phyloP scores from a whole-genome alignment of 1,139 yeast genomes.

The Diutina pseudorugosa region DNA sequence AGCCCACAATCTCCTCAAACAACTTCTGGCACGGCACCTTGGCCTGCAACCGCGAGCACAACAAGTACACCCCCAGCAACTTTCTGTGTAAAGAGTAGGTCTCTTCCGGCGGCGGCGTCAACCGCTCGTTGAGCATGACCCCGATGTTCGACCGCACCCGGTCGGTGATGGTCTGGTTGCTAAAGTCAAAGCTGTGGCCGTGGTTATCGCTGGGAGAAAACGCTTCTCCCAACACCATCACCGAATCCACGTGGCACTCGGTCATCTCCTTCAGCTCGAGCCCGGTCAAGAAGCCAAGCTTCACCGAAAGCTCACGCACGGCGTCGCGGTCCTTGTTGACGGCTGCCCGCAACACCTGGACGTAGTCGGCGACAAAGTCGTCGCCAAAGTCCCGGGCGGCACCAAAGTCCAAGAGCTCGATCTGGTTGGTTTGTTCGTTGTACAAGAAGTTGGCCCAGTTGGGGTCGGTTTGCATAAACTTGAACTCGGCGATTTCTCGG shows the following conservation, averaged over 20 bases:
- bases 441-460: conserved; percentile 97
- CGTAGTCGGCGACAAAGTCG: conserved; percentile 58
- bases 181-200: conserved; percentile 53
- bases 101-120: conserved; percentile 97
- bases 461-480: conserved; percentile 97
- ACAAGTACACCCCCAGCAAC: conserved; percentile 82
- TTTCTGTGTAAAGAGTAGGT: conserved; percentile 92
- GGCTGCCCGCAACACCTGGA: conserved; percentile 66
- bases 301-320: conserved; percentile 54
- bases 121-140: conserved; percentile 74
- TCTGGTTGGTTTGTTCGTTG: conserved; percentile 48
- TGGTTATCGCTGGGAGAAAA: conserved; percentile 44
- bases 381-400: conserved; percentile 76
- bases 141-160: conserved; percentile 80
- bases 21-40: conserved; percentile 71
- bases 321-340: conserved; percentile 53
- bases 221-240: conserved; percentile 87
- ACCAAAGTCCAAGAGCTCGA: conserved; percentile 89
- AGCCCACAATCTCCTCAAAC: conserved; percentile 63
- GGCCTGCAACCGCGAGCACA: conserved; percentile 81
- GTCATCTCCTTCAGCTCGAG: conserved; percentile 77
- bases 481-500: conserved; percentile 70
- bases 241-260: conserved; percentile 87
- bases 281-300: conserved; percentile 86
- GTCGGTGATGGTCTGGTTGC: conserved; percentile 82